phyloP scores from a whole-genome alignment of 306 rosid species.

The Castanospermum australe region DNA sequence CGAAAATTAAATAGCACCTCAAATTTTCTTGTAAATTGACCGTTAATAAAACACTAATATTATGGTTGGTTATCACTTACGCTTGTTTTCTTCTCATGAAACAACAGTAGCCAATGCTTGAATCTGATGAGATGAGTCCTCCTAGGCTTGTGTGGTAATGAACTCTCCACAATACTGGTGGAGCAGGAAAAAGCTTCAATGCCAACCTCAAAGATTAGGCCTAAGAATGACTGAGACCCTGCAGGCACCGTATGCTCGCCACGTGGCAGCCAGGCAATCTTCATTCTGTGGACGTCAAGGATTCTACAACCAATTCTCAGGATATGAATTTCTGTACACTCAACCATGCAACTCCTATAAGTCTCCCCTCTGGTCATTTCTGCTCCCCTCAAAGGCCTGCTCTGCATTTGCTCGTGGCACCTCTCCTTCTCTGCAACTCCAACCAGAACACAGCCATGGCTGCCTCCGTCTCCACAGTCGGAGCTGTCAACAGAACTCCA shows the following conservation, averaged over 20 bases:
- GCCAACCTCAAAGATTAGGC: constrained; percentile 33
- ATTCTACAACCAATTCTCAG: constrained; percentile 41
- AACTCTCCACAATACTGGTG: constrained; percentile 39
- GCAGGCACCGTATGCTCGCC: constrained; percentile 37
- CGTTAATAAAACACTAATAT: neutral
- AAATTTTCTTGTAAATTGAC: constrained; percentile 1
- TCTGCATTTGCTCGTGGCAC: constrained; percentile 12
- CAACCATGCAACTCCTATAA: constrained; percentile 54
- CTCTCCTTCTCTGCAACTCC: neutral
- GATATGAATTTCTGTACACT: constrained; percentile 40
- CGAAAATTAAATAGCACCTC: constrained; percentile 19
- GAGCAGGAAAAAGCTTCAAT: constrained; percentile 52
- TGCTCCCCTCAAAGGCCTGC: constrained; percentile 6
- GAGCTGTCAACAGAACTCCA: constrained; percentile 72
- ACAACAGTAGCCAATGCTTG: constrained; percentile 26
- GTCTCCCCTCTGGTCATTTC: constrained; percentile 28
- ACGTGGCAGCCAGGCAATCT: constrained; percentile 68
- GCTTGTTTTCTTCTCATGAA: constrained; percentile 16
- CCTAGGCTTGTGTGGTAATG: constrained; percentile 43
- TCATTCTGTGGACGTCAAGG: constrained; percentile 59
- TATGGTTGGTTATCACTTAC: constrained; percentile 4
- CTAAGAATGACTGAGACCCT: constrained; percentile 7
- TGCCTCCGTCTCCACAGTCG: constrained; percentile 78
- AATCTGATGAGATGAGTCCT: constrained; percentile 18
- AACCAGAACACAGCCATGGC: constrained; percentile 50